phyloP scores from a whole-genome alignment of 345 rosid species.

The Citrus glauca region DNA sequence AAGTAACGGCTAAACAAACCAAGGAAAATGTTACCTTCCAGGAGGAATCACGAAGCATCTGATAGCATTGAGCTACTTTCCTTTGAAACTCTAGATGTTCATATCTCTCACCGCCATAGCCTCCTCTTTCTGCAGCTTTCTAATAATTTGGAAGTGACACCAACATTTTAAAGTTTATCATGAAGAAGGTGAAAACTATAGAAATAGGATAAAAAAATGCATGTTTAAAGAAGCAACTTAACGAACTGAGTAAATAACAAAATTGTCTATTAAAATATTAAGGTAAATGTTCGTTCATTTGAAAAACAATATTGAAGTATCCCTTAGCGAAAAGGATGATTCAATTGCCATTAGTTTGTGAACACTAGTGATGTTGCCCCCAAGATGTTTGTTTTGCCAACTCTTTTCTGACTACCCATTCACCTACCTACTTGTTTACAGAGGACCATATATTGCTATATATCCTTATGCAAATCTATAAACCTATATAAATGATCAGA shows the following conservation, averaged over 20 bases:
- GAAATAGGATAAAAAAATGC: neutral
- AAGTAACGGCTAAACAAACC: neutral
- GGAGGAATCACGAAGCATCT: constrained; percentile 58
- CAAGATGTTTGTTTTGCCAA: neutral
- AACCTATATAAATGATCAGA: neutral
- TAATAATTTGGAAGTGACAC: constrained; percentile 18
- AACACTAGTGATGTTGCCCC: too few relatives aligned
- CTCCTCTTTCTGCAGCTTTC: constrained; percentile 97
- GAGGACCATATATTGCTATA: neutral
- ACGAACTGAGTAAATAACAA: neutral
- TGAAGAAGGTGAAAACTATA: neutral
- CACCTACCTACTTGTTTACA: neutral
- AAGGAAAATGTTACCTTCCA: constrained; percentile 60
- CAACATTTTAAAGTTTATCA: neutral
- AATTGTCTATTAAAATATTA: neutral
- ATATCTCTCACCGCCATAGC: constrained; percentile 90
- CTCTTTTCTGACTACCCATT: neutral
- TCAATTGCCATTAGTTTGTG: neutral
- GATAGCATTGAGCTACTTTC: constrained; percentile 61
- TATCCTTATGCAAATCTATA: neutral
- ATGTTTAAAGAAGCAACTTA: constrained; percentile 3
- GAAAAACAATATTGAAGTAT: neutral
- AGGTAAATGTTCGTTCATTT: neutral
- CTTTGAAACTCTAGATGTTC: constrained; percentile 81
- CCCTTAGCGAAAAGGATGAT: too few relatives aligned